phyloP scores from a whole-genome alignment of 31 red algal species.

The Endocladia muricata region DNA sequence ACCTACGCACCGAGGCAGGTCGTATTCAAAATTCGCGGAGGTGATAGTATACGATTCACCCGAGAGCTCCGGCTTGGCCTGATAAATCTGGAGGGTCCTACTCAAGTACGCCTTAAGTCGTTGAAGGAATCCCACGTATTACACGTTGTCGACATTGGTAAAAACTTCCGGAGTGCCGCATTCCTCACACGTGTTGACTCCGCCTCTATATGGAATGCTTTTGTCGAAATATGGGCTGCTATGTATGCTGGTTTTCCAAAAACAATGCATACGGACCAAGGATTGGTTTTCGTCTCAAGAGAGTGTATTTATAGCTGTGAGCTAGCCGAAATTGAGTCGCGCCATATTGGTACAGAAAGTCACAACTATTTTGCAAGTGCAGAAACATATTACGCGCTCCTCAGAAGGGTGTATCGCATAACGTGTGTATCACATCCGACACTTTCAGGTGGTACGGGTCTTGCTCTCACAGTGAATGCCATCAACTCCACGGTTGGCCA shows the following conservation, averaged over 20 bases:
- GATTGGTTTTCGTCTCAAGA: background rate
- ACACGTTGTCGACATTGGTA: background rate
- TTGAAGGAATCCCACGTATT: background rate
- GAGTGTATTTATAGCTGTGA: background rate
- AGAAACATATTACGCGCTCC: background rate
- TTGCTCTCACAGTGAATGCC: background rate
- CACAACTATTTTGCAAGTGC: conserved; percentile 12
- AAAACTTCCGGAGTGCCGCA: background rate
- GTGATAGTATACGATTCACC: conserved; percentile 1
- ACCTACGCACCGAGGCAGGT: background rate
- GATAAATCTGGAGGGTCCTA: background rate
- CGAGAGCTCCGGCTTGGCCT: background rate
- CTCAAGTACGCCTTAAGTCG: no score
- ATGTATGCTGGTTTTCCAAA: background rate
- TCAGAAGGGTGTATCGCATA: background rate
- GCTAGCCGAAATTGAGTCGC: background rate
- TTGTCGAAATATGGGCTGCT: background rate
- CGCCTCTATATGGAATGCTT: background rate
- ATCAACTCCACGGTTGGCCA: conserved; percentile 9
- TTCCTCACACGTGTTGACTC: background rate
- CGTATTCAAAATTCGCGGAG: background rate
- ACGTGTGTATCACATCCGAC: background rate
- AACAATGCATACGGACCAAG: background rate
- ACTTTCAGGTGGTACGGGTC: background rate
- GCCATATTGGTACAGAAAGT: no score